Evolutionary conservation across 345 rosid species (phyloP).

Genomic region (Brassica juncea): DNA sequence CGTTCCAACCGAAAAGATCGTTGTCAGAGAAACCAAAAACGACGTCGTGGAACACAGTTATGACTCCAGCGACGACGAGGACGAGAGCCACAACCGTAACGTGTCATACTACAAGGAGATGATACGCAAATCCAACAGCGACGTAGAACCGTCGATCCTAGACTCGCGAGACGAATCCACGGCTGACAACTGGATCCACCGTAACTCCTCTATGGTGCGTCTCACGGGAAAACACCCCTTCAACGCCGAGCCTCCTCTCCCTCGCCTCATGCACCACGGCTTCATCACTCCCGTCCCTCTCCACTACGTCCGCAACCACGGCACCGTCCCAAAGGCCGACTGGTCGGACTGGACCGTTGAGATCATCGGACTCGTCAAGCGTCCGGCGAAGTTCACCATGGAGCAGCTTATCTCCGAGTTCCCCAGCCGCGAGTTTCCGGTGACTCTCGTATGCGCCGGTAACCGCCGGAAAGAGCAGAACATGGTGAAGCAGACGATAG

Average conservation of each 20-base stretch:
- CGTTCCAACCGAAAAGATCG: neutral
- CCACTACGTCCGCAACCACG: slow-evolving; percentile 94
- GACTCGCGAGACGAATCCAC: slow-evolving; percentile 75
- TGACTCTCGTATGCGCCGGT: slow-evolving; percentile 81
- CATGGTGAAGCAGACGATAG: slow-evolving; percentile 75
- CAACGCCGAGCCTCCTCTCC: slow-evolving; percentile 73
- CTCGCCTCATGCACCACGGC: slow-evolving; percentile 84
- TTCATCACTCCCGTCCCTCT: slow-evolving; percentile 91
- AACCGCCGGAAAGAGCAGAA: slow-evolving; percentile 92
- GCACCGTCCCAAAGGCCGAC: slow-evolving; percentile 61
- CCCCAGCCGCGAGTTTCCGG: slow-evolving; percentile 62
- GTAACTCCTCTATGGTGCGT: slow-evolving; percentile 80
- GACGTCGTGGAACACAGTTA: slow-evolving; percentile 20
- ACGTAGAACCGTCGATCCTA: slow-evolving; percentile 61
- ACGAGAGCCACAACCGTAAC: slow-evolving; percentile 29
- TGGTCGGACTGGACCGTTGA: slow-evolving; percentile 89
- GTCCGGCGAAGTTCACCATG: slow-evolving; percentile 67
- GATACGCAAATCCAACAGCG: slow-evolving; percentile 53
- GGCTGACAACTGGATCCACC: slow-evolving; percentile 76
- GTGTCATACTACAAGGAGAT: slow-evolving; percentile 46
- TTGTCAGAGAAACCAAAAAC: slow-evolving; percentile 1
- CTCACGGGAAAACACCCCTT: slow-evolving; percentile 98
- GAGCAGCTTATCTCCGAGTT: slow-evolving; percentile 71
- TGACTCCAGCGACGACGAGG: slow-evolving; percentile 61
- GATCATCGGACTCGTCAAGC: slow-evolving; percentile 66